These are phyloP conservation scores for Cladosporium sp. DNA, from an alignment of 2,329 filamentous ascomycete genomes.

Conservation along the genomic window DNA sequence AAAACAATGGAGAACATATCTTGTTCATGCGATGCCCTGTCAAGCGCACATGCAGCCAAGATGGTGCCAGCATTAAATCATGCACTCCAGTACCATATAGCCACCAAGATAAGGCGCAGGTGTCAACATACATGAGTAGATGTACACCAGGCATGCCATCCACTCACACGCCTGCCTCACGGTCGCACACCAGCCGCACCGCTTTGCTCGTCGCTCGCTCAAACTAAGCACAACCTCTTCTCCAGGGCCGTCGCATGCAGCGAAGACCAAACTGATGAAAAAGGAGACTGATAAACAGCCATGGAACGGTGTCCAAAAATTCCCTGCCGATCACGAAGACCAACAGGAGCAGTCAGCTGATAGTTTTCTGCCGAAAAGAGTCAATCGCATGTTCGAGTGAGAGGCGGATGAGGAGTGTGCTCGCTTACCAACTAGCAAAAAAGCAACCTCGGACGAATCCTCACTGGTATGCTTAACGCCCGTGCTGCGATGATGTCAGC, in stretches of 20 bases:
- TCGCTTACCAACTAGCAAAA: conserved; percentile 73
- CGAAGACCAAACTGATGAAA: conserved; percentile 54
- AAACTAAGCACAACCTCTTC: conserved; percentile 2
- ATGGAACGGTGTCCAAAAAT: conserved; percentile 78
- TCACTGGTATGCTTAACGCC: conserved; percentile 83
- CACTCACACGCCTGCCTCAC: background rate
- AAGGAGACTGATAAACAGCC: conserved; percentile 40
- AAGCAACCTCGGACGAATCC: conserved; percentile 82
- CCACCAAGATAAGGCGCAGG: no score
- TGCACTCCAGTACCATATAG: no score
- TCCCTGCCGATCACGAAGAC: conserved; percentile 70
- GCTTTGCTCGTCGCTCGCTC: background rate
- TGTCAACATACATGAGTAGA: background rate
- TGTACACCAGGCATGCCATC: background rate
- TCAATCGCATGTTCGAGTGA: background rate
- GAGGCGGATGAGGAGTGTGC: background rate
- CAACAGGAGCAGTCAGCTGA: conserved; percentile 72
- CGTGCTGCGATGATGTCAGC: conserved; percentile 49
- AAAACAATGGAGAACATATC: background rate
- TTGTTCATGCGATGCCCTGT: background rate
- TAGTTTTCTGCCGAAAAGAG: conserved; percentile 69
- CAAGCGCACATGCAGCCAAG: no score
- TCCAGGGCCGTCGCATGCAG: conserved; percentile 46
- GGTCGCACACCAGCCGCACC: background rate
- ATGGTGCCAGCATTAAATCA: background rate